Conservation (phyloP, 1,284 basidiomycete genomes). For the Fomitiporia mediterranea region DNA sequence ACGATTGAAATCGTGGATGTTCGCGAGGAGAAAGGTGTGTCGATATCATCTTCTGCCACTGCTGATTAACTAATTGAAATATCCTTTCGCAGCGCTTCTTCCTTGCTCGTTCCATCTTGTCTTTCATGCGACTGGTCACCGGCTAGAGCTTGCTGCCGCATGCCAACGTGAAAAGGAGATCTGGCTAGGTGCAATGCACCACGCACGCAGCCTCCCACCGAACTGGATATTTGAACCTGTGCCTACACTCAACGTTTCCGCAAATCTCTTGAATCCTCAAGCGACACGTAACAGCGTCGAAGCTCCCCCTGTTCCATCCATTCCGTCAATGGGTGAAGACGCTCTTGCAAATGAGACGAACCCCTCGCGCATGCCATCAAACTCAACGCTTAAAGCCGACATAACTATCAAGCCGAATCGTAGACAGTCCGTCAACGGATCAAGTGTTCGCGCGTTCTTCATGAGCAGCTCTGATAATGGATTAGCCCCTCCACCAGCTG, state of each 20-base stretch:
- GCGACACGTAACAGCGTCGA: conserved; percentile 1
- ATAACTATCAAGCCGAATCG: conserved; percentile 13
- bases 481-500: conserved; percentile 47
- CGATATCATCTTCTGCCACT: conserved; percentile 3
- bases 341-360: neutral
- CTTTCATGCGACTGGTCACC: conserved; percentile 49
- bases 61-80: conserved; percentile 18
- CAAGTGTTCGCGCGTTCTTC: conserved; percentile 16
- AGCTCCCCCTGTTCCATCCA: conserved; percentile 12
- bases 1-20: conserved; percentile 65
- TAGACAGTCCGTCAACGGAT: conserved; percentile 13
- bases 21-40: conserved; percentile 60
- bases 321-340: conserved; percentile 7
- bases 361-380: conserved; percentile 7
- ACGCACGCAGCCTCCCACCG: conserved; percentile 35
- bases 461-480: conserved; percentile 30
- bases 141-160: conserved; percentile 60
- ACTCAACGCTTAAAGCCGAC: conserved; percentile 11
- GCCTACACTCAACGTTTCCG: conserved; percentile 42
- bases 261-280: conserved; percentile 7
- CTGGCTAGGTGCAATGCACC: conserved; percentile 70
- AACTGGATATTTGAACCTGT: conserved; percentile 56
- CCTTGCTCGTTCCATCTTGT: conserved; percentile 77
- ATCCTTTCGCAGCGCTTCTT: conserved; percentile 52
- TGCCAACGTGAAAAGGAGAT: conserved; percentile 79